phyloP scores from a whole-genome alignment of 2,329 filamentous ascomycete species.

The Neopestalotiopsis sp. region DNA sequence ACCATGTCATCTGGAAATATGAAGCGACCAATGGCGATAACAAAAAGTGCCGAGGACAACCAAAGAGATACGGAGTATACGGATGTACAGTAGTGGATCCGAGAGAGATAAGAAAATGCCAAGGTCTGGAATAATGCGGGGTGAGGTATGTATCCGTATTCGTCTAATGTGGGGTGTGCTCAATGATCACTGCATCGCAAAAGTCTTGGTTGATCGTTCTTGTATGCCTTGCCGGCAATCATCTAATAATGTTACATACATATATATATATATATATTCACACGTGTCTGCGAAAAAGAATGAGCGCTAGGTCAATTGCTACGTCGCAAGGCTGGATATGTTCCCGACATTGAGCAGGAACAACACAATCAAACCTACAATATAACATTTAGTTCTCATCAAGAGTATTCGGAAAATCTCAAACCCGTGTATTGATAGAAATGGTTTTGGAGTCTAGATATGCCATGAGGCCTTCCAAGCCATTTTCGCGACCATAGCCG shows the following conservation, averaged over 20 bases:
- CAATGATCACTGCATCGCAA: too few relatives aligned
- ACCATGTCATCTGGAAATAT: background rate
- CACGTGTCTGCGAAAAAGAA: background rate
- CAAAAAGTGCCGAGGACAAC: background rate
- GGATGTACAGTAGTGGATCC: background rate
- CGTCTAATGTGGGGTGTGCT: background rate
- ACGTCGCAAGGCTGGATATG: background rate
- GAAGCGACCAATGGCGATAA: background rate
- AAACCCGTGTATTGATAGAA: background rate
- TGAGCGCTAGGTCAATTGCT: background rate
- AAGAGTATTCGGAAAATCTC: background rate
- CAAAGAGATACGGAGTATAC: background rate
- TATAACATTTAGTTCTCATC: background rate
- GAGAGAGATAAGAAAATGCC: background rate
- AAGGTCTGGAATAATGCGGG: background rate
- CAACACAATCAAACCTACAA: too few relatives aligned
- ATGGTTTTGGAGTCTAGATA: constrained; percentile 44
- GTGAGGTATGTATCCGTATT: background rate
- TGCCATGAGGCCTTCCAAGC: constrained; percentile 48
- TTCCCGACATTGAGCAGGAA: background rate
- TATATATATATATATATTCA: background rate
- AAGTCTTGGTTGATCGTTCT: too few relatives aligned
- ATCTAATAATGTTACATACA: too few relatives aligned
- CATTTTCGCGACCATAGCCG: constrained; percentile 54
- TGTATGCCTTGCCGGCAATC: too few relatives aligned